Base-by-base conservation (phyloP, 2,329 filamentous ascomycete species). In the Tetracladium maxilliforme region DNA sequence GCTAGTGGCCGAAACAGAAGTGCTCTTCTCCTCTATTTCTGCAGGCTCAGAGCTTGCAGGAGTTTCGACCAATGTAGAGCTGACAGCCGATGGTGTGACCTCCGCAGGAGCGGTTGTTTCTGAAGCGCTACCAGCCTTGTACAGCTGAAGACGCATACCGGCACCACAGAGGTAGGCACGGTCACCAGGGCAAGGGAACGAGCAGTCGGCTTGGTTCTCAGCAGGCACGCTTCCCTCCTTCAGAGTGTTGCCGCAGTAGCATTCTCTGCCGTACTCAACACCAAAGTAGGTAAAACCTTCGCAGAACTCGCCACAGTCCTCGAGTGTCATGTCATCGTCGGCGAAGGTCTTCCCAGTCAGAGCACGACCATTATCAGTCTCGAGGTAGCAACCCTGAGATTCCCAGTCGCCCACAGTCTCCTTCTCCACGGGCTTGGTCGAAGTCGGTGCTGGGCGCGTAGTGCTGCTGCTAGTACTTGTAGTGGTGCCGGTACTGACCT, bases 241-340 rank as follows among this genome's bases (percentile, higher is more conserved):
- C 7, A 46, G 24, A 2, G 26, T 24, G 30, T 44, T 43, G 12
- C 43, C 45, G 30, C 47, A 50, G 26, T 40, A 40, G 19, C 48
- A 52, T 34, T 52, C 47, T 22, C 41, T 29, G 17, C 41, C 39
- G 33, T 50, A 56, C 29, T 57, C 53, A 6, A 51, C 42, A 20
- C 51, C 52, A 15, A 47, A 48, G 30, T 43, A 48, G 3, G 29
- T 38, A 18, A 42, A 48, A 2, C 36, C 40, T 6, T 26, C 25
- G 23, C 43, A 51, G 20, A 42, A 38, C 1, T 32, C 22, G 10
- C 35, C 36, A 23, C 49, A 52, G 7, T 31, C 36, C 25, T 51
- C 41, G 21, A 49, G 32, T 5, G 44, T 45, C 45, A 48, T 47
- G n/a, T 29, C 25, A 26, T 43, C 33, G 16, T 31, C 26, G 6